Evolutionary conservation across 352 stramenopile genomes (phyloP), one percentile per base, ranked within the genome.

Genomic region (Thalassiosira sp.): DNA sequence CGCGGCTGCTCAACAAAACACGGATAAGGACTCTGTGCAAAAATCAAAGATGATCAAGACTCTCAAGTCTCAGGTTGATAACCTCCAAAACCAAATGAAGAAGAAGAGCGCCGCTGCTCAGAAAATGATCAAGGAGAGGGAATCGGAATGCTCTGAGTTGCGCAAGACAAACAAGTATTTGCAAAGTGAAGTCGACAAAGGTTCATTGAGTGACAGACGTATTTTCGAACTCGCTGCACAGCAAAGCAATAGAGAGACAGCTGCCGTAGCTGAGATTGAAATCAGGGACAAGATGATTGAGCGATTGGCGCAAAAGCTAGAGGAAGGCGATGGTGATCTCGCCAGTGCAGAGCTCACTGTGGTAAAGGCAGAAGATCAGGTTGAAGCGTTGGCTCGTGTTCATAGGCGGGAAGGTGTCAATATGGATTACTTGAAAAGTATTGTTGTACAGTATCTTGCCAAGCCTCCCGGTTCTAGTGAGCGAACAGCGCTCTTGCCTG

Each of bases 371-470:
- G 81, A 91, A 70, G 63, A 71, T 56, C 81, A 92, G 60, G 75
- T 91, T 1, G 83, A 91, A 68, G 80, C 90, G 52, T 62, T 92
- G 7, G 78, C 81, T 54, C 80, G 85, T 52, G 69, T 91, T 22
- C 76, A 85, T 53, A 81, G 89, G 60, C 61, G 86, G 33, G 86
- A 94, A 76, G 85, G 90, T 68, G 79, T 94, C 3, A 92, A 94
- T 54, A 79, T 94, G 67, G 89, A 94, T 58, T 94, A 94, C 62
- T 69, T 94, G n/a, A 94, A 94, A 59, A 89, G 85, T 40, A 88
- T 89, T 66, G 79, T 92, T 3, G 87, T 94, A 11, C 83, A 94
- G 71, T 94, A 89, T 67, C 70, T 94, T 11, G 88, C 82, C 11
- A 89, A 91, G 63, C 83, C 89, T 16, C 81, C 86, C 28, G 89